Evolutionary conservation across 2,329 filamentous ascomycete species (phyloP).

Genomic region (Cercospora citrullina): DNA sequence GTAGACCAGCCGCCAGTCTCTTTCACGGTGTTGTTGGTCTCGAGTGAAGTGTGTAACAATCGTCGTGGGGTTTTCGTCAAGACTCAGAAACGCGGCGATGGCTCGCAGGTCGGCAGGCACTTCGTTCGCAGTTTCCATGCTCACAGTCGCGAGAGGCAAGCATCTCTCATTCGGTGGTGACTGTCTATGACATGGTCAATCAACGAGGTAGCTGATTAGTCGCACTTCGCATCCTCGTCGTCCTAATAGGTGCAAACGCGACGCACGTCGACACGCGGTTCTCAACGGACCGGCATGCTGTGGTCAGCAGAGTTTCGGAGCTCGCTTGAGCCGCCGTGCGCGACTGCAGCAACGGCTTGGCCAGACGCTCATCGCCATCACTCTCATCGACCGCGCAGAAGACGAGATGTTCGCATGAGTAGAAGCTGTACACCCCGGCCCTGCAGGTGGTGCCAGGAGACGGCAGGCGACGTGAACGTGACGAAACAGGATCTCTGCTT

Average conservation of each 20-base stretch:
- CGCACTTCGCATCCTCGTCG: neutral
- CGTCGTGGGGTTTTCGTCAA: slow-evolving; percentile 25
- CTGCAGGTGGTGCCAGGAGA: neutral
- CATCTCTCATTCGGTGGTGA: neutral
- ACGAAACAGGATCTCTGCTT: neutral
- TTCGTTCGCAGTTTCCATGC: neutral
- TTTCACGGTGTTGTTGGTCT: neutral
- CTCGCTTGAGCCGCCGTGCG: neutral
- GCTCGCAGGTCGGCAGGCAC: slow-evolving; percentile 28
- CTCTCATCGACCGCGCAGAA: neutral
- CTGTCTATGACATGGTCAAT: neutral
- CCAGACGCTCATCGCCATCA: neutral
- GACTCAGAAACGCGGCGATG: slow-evolving; percentile 28
- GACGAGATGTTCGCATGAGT: neutral
- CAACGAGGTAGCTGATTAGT: neutral
- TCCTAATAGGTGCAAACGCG: neutral
- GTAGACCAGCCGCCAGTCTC: slow-evolving; percentile 16
- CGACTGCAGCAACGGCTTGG: neutral
- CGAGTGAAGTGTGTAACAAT: slow-evolving; percentile 16
- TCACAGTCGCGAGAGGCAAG: neutral
- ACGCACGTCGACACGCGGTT: neutral
- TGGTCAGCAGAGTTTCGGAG: slow-evolving; percentile 1
- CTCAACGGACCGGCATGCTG: neutral
- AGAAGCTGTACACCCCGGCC: neutral
- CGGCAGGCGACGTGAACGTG: neutral